phyloP scores from a whole-genome alignment of 2,329 filamentous ascomycete species.

The Stagonosporopsis vannaccii region DNA sequence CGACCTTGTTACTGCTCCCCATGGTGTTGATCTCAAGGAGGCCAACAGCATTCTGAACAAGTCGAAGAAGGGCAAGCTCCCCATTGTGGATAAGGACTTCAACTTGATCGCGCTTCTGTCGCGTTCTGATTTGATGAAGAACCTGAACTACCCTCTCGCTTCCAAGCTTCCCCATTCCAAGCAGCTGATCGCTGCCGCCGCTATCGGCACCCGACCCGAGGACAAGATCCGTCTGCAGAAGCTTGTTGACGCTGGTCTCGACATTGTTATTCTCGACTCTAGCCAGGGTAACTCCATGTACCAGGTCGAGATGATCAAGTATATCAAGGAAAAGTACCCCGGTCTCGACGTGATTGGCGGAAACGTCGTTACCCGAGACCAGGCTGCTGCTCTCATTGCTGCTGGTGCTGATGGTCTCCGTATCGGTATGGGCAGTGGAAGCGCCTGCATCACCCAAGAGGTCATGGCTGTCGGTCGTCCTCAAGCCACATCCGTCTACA shows the following conservation, averaged over 20 bases:
- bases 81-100: constrained; percentile 82
- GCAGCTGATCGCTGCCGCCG: constrained; percentile 93
- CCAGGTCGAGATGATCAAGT: constrained; percentile 98
- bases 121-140: constrained; percentile 93
- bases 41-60: constrained; percentile 92
- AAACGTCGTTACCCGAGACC: constrained; percentile 97
- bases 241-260: constrained; percentile 92
- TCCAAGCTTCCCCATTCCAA: constrained; percentile 97
- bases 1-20: constrained; percentile 85
- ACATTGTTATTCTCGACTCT: constrained; percentile 94
- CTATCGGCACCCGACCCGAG: constrained; percentile 92
- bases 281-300: constrained; percentile 99
- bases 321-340: constrained; percentile 87
- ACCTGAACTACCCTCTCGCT: constrained; percentile 93
- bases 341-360: constrained; percentile 93
- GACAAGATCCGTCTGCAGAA: constrained; percentile 87
- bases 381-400: constrained; percentile 89
- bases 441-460: constrained; percentile 98
- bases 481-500: constrained; percentile 91
- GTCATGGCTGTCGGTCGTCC: constrained; percentile 99
- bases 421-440: constrained; percentile 98
- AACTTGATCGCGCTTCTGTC: constrained; percentile 68
- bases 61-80: constrained; percentile 98
- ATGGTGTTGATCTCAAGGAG: constrained; percentile 83
- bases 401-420: constrained; percentile 95